A percentile compares a stretch with the other conserved stretches of the same genome.
Conservation (phyloP, 2,329 filamentous ascomycete genomes). For the Fusarium abutilonis region DNA sequence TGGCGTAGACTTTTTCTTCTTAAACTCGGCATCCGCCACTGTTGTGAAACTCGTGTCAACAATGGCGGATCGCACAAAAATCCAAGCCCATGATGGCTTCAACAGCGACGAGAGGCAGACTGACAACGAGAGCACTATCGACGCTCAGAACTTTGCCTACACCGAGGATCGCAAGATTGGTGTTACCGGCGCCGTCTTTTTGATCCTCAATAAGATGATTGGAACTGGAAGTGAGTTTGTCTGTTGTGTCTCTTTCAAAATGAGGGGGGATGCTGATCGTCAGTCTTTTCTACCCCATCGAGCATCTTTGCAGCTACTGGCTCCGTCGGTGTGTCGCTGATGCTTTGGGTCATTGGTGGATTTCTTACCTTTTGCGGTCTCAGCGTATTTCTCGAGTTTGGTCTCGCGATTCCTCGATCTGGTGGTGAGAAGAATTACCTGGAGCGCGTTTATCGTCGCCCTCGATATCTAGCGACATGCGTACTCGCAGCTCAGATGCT, state of each 20-base stretch:
- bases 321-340: conserved; percentile 56
- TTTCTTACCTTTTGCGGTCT: conserved; percentile 68
- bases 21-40: not conserved
- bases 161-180: conserved; percentile 61
- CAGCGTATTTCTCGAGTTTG: conserved; percentile 71
- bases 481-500: conserved; percentile 70
- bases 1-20: conserved; percentile 5
- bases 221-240: conserved; percentile 62
- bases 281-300: conserved; percentile 65
- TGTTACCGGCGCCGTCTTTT: conserved; percentile 61
- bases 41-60: not conserved
- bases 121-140: conserved; percentile 41
- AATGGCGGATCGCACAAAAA: conserved; percentile 33
- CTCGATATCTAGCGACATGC: conserved; percentile 67
- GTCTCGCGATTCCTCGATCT: conserved; percentile 68
- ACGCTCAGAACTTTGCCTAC: conserved; percentile 56
- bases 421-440: conserved; percentile 75
- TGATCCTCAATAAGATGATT: conserved; percentile 69
- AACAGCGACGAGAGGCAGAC: conserved; percentile 36
- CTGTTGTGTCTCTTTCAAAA: no score
- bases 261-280: not conserved
- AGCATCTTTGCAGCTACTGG: conserved; percentile 62
- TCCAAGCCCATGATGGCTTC: conserved; percentile 16
- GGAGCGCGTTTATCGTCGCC: conserved; percentile 68
- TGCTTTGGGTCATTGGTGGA: conserved; percentile 53